Evolutionary conservation across 2,329 filamentous ascomycete genomes (phyloP), one percentile per base, ranked within the genome.

Genomic region (Ophiocordyceps camponoti-rufipedis): DNA sequence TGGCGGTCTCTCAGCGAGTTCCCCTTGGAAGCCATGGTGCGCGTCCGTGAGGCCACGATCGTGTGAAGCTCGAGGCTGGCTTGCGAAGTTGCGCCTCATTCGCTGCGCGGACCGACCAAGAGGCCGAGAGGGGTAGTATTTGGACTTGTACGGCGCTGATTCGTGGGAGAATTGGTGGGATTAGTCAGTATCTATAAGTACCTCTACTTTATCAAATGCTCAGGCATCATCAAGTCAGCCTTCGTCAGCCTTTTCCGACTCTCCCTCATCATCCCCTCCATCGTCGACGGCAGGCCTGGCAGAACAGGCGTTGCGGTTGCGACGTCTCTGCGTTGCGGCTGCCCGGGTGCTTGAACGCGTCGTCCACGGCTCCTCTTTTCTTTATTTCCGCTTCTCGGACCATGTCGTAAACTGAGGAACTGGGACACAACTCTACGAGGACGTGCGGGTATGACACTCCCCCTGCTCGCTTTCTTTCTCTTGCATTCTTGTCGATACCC

Each of bases 1-100:
- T 72, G 69, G 57, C 67, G 68, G 59, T 72, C 69, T 55, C 69
- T 64, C 53, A 72, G 54, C 40, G 67, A 67, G 50, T 59, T 65
- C 45, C 61, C 65, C 48, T 64, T 68, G 51, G 65, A 58, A 51
- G 68, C 63, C 69, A 72, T 72, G 52, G 35, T 38, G 4, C 35
- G 35, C 5, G 7, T 31, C 16, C 35, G 45, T 50, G 48, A 50
- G 51, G 51, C 49, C 51, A 52, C 51, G 51, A 52, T 38, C 16
- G 12, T 18, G 35, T n/a, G 35, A 38, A 5, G 35, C 35, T 16
- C 35, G 35, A 38, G 16, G 35, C 35, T 38, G n/a, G n/a, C n/a
- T n/a, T n/a, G n/a, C n/a, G n/a, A n/a, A n/a, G n/a, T n/a, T n/a
- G n/a, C n/a, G 42, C 31, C 38, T 45, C 33, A 40, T 38, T 45